phyloP scores from a whole-genome alignment of 2,329 filamentous ascomycete species.

The Chaetomiaceae sp. region DNA sequence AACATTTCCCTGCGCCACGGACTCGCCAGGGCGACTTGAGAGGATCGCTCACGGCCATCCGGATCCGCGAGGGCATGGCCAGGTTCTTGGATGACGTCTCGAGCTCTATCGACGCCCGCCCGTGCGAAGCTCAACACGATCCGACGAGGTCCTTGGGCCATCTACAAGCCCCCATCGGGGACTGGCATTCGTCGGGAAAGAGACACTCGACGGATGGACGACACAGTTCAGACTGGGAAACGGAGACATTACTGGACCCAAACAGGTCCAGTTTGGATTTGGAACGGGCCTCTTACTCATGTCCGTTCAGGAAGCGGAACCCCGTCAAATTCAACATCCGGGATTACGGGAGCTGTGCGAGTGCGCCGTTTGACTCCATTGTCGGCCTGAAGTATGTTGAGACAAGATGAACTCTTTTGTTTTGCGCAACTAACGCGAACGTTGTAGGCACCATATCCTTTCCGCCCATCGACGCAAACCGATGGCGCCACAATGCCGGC shows the following conservation, averaged over 20 bases:
- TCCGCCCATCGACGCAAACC: conserved; percentile 8
- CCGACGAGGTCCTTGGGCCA: not conserved
- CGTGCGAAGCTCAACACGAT: not conserved
- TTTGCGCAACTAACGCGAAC: conserved; percentile 2
- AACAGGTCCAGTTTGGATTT: not conserved
- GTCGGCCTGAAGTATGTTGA: conserved; percentile 37
- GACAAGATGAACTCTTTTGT: not conserved
- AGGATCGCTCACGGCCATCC: not conserved
- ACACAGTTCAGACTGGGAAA: conserved; percentile 12
- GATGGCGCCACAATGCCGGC: conserved; percentile 12
- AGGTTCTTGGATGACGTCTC: not conserved
- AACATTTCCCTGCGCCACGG: not conserved
- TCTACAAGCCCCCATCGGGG: too few species aligned
- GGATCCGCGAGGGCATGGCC: not conserved
- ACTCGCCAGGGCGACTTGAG: not conserved
- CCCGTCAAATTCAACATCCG: conserved; percentile 41
- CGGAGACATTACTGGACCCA: conserved; percentile 7
- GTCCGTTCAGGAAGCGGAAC: conserved; percentile 40
- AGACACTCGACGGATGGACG: too few species aligned
- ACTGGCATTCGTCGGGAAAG: too few species aligned
- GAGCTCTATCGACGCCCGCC: not conserved
- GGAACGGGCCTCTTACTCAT: conserved; percentile 21
- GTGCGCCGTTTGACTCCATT: conserved; percentile 38
- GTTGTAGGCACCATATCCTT: conserved; percentile 19
- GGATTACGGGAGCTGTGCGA: conserved; percentile 40